Evolutionary conservation across 2,329 filamentous ascomycete genomes (phyloP), one percentile per base, ranked within the genome.

Genomic region (Hansfordia pulvinata): DNA sequence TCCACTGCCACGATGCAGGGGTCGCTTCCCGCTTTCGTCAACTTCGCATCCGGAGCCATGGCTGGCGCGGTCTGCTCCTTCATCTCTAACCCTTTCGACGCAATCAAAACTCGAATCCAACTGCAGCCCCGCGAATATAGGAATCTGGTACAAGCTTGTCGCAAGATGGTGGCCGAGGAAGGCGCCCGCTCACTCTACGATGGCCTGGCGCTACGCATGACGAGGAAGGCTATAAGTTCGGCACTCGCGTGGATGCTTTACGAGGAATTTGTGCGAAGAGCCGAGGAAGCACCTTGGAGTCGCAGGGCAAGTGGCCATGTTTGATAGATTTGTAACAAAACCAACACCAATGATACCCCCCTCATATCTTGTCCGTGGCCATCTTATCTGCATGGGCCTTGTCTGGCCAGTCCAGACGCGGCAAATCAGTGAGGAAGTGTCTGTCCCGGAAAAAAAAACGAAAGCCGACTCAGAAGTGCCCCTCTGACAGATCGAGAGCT

Each of bases 221-320:
- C 76, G 23, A 68, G 90, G 39, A 98, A 98, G 53, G 88, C 85
- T 5, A 55, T 94, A 23, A 94, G 86, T 52, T 88, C 80, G 27
- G 90, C 90, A n/a, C 62, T 96, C 39, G 88, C 88, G 6, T 98
- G 90, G 90, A 96, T 88, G 8, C 64, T 94, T 20, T 98, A 98
- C 46, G 90, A 98, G 56, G 88, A 94, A 52, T 53, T 94, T 41
- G 78, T 96, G 35, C 62, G 86, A 33, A 66, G 80, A 40, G 79
- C 78, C 12, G 58, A 63, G 37, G 40, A 38, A 15, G n/a, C n/a
- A n/a, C n/a, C 48, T 5, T 50, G 47, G 45, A 34, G 33, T 19
- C n/a, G n/a, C n/a, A n/a, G n/a, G 18, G 30, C 35, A 18, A 36
- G 29, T 25, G 37, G 30, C 10, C 35, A 41, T 39, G 30, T 47